A percentile compares a stretch with the other conserved stretches of the same genome.
Evolutionary conservation across 1,139 yeast genomes (phyloP).

Genomic region (Yamadazyma buinensis): DNA sequence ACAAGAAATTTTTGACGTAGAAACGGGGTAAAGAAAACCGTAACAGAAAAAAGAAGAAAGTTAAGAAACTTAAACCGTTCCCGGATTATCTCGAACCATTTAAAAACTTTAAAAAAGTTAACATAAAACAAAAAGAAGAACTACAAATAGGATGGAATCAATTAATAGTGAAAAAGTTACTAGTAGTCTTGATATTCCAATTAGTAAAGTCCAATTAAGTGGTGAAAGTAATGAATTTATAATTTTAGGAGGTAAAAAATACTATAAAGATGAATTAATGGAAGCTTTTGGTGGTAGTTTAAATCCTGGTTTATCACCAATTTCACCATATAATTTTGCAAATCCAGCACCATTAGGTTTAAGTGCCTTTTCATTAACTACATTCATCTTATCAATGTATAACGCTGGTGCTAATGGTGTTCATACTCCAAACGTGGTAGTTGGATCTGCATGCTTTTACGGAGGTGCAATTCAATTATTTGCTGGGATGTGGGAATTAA

Average conservation of each 20-base stretch:
- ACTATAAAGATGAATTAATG: slow-evolving; percentile 30
- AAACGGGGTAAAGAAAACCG: too few relatives aligned
- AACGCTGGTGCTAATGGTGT: slow-evolving; percentile 41
- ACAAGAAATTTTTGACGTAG: not conserved
- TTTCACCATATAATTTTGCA: slow-evolving; percentile 32
- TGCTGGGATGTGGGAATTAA: slow-evolving; percentile 65
- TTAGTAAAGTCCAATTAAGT: slow-evolving; percentile 17
- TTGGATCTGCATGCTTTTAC: slow-evolving; percentile 43
- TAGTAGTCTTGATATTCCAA: slow-evolving; percentile 11
- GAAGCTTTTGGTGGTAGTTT: slow-evolving; percentile 71
- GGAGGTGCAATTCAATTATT: slow-evolving; percentile 65
- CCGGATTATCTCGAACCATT: not conserved
- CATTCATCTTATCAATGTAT: slow-evolving; percentile 43
- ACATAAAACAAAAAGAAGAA: not conserved
- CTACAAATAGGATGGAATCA: slow-evolving; percentile 4
- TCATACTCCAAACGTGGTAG: slow-evolving; percentile 30
- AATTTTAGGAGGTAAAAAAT: slow-evolving; percentile 28
- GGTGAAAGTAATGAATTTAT: slow-evolving; percentile 22
- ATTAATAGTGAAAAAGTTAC: slow-evolving; percentile 7
- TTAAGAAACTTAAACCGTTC: too few relatives aligned
- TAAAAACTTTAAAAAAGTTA: too few relatives aligned
- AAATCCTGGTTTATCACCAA: slow-evolving; percentile 21
- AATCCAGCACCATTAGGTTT: slow-evolving; percentile 64
- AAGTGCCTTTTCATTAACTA: slow-evolving; percentile 49
- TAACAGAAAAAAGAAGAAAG: too few relatives aligned